phyloP scores from a whole-genome alignment of 164 flowering plant species.

The Buxus sempervirens region DNA sequence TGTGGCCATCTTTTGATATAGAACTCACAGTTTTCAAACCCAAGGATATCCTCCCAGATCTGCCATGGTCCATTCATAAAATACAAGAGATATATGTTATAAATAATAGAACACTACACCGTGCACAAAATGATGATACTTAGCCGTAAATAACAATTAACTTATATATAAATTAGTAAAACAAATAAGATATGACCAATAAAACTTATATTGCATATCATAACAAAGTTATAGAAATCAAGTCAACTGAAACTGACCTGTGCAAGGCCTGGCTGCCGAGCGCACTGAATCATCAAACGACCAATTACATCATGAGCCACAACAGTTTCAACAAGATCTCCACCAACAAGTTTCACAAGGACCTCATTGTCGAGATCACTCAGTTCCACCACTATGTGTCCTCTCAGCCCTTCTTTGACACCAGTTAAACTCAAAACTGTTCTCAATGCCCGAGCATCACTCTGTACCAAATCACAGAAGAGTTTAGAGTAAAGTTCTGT shows the following conservation, averaged over 20 bases:
- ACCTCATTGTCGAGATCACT: conserved; percentile 89
- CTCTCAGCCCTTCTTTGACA: conserved; percentile 75
- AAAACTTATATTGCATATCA: not conserved
- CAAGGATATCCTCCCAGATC: conserved; percentile 94
- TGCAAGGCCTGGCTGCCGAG: conserved; percentile 91
- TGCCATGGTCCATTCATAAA: conserved; percentile 21
- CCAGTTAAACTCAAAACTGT: conserved; percentile 79
- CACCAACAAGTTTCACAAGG: conserved; percentile 85
- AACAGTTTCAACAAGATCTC: conserved; percentile 82
- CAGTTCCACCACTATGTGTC: conserved; percentile 84
- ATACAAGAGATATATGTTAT: not conserved
- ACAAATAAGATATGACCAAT: not conserved
- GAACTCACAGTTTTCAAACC: conserved; percentile 84
- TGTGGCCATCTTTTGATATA: conserved; percentile 83
- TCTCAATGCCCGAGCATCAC: conserved; percentile 86
- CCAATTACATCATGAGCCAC: conserved; percentile 97
- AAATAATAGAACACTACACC: not conserved
- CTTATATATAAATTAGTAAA: not conserved
- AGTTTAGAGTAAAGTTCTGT: not conserved
- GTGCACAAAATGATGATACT: not conserved
- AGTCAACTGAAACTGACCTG: conserved; percentile 43
- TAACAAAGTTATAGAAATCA: not conserved
- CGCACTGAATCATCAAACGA: conserved; percentile 88
- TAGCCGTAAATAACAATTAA: not conserved
- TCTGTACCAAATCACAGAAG: conserved; percentile 32